Evolutionary conservation across 805 yeast genomes (phyloP), one percentile per base, ranked within the genome.

Genomic region (Candida michaelii): DNA sequence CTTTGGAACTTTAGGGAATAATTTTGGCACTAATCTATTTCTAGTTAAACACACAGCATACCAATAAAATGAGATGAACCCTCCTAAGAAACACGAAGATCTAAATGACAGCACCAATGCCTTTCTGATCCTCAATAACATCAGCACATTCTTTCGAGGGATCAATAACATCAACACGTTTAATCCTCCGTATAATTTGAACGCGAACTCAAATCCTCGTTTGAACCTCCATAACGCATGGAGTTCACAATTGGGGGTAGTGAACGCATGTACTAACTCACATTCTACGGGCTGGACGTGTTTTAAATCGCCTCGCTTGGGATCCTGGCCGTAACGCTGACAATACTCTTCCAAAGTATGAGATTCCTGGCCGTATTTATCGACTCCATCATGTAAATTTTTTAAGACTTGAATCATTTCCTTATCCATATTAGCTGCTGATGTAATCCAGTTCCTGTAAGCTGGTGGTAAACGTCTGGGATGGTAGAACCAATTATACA

Each of bases 391-490:
- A 23, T 63, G 62, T n/a, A 74, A 34, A 5, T 50, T 45, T 24
- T 60, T 54, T 29, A 74, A 59, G 3, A 60, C 59, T 12, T 52
- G 51, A 3, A 69, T 54, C 10, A 74, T 46, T 29, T 63, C 74
- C 18, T 54, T 54, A 46, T 74, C 78, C 73, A 73, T 69, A 42
- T 66, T 61, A 6, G 79, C 77, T 14, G 76, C 76, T 32, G 64
- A 63, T 3, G 79, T 71, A 49, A 74, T 74, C 79, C 79, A 74
- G 39, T 59, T 58, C 19, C 62, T 54, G 49, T 74, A 74, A 5
- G 74, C 63, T 5, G 66, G 69, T n/a, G 76, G 74, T 29, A 74
- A 57, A 19, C 54, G 47, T 8, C 62, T 59, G 2, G 76, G 77
- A 39, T 57, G 44, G 55, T 48, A 66, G 43, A 67, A 66, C 71